Evolutionary conservation across 495 filamentous ascomycete species (phyloP), one percentile per base, ranked within the genome.

Genomic region (Aspergillus egyptiacus): DNA sequence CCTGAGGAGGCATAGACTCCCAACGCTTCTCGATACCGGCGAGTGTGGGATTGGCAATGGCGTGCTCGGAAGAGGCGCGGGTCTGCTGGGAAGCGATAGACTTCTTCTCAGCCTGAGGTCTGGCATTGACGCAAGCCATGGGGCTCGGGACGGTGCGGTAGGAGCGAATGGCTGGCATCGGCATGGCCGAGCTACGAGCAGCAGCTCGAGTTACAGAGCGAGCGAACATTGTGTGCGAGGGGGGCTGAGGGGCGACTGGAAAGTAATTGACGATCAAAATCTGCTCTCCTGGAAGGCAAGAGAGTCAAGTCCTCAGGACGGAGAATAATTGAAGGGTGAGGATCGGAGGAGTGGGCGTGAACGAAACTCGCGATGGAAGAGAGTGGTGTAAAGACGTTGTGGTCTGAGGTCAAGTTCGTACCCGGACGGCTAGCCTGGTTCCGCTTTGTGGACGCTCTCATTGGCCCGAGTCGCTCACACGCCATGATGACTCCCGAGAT

Each of bases 1-100:
- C 93, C 76, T 94, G 87, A 48, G 91, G 89, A 30, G 89, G 90
- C 87, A 98, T 87, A 48, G 66, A 78, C 76, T 98, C 93, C 93
- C 93, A 98, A 72, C 93, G 78, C 87, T 96, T 97, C 83, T 98
- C 93, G 65, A 98, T 96, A 73, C 94, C 85, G 69, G 89, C 87
- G 53, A 98, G 82, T 24, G 90, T 96, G 58, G 94, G 93, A 76
- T 96, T 98, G 54, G 89, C 87, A 73, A 98, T 93, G 62, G 93
- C 91, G 69, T 95, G 91, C 39, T 84, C 84, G 58, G 79, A 75
- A 48, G 78, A 78, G 63, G 75, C 72, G 58, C 86, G 81, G 57
- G 73, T 75, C 70, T 86, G 82, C 62, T 79, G 67, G 55, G 51
- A 50, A 54, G 62, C 60, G 33, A 61, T 53, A 34, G 62, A 55